Conservation (phyloP, 257 asterid genomes). For the Eustoma russellianum region DNA sequence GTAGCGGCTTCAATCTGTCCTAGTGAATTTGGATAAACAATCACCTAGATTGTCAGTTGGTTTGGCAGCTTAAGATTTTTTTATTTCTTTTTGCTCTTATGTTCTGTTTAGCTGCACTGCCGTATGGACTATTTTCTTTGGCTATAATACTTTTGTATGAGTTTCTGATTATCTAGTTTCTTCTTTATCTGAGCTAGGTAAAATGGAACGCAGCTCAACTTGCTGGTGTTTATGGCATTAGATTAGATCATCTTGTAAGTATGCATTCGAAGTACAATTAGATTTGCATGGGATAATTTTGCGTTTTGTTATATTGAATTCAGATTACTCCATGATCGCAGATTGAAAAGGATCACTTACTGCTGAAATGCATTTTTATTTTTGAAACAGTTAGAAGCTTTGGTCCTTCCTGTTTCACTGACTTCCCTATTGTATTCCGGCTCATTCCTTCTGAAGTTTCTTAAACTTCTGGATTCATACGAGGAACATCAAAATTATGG, state of each 20-base stretch:
- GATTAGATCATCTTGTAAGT: slow-evolving; percentile 71
- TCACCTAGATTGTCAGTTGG: no score
- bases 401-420: slow-evolving; percentile 61
- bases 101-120: no score
- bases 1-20: no score
- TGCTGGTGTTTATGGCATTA: slow-evolving; percentile 59
- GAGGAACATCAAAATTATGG: slow-evolving; percentile 28
- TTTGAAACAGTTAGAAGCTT: slow-evolving; percentile 93
- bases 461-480: slow-evolving; percentile 27
- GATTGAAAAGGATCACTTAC: slow-evolving; percentile 60
- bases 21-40: no score
- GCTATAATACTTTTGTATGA: background rate
- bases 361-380: slow-evolving; percentile 63
- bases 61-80: no score
- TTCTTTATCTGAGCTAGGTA: slow-evolving; percentile 33
- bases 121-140: no score
- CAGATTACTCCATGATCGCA: slow-evolving; percentile 31
- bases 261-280: background rate
- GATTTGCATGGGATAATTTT: background rate
- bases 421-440: slow-evolving; percentile 85
- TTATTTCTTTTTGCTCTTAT: no score
- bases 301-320: slow-evolving; percentile 23
- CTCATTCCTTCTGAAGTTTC: slow-evolving; percentile 43
- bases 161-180: slow-evolving; percentile 1
- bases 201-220: slow-evolving; percentile 36